Percentiles rank a stretch among this genome's conserved stretches.
Evolutionary conservation across 116 monocot genomes (phyloP).

Genomic region (Dioscorea cayenensis): DNA sequence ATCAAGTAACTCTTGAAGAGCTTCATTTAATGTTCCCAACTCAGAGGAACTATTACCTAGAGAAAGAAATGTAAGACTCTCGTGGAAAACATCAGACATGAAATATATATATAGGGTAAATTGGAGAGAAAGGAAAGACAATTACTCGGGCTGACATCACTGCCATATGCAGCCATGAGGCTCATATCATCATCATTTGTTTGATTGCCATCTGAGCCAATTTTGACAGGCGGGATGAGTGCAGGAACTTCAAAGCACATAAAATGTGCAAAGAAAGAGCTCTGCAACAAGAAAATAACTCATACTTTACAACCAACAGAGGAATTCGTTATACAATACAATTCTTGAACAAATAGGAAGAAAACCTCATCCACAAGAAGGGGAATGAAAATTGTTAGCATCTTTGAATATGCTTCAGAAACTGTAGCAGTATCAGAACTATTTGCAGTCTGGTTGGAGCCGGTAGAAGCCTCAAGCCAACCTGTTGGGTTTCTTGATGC

Average conservation of each 20-base stretch:
- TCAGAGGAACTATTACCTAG: slow-evolving; percentile 60
- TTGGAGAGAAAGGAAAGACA: slow-evolving; percentile 6
- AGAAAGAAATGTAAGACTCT: neutral
- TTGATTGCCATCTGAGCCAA: slow-evolving; percentile 31
- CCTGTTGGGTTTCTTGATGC: slow-evolving; percentile 79
- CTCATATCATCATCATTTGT: slow-evolving; percentile 60
- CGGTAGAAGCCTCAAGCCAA: slow-evolving; percentile 81
- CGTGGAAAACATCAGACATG: neutral
- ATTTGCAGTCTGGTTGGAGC: slow-evolving; percentile 42
- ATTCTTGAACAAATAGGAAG: slow-evolving; percentile 3
- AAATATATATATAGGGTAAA: neutral
- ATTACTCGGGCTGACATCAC: slow-evolving; percentile 69
- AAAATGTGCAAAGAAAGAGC: slow-evolving; percentile 99
- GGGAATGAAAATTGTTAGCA: slow-evolving; percentile 99
- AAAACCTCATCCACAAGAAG: slow-evolving; percentile 98
- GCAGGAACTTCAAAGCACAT: slow-evolving; percentile 99
- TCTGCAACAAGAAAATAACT: slow-evolving; percentile 38
- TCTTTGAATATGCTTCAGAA: slow-evolving; percentile 98
- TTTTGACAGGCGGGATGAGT: slow-evolving; percentile 51
- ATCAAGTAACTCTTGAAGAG: slow-evolving; percentile 94
- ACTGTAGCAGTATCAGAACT: slow-evolving; percentile 84
- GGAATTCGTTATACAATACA: neutral
- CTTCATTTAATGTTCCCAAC: slow-evolving; percentile 81
- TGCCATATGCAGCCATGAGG: slow-evolving; percentile 80
- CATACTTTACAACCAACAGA: neutral